phyloP scores from a whole-genome alignment of 352 stramenopile genomes.

The Stephanocyclus meneghinianus region DNA sequence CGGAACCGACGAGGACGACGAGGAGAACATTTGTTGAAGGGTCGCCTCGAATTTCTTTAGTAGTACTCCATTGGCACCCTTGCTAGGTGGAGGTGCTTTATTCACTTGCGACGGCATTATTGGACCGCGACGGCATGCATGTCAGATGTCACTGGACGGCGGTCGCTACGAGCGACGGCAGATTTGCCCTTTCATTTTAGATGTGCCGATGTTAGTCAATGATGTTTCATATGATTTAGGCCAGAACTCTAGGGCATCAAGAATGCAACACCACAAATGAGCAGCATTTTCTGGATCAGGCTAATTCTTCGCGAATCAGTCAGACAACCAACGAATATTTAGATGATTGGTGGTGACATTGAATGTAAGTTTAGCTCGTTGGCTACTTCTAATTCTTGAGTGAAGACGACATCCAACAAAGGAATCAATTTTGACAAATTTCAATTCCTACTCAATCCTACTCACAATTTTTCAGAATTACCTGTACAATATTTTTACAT shows the following conservation, averaged over 20 bases:
- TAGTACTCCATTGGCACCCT: constrained; percentile 54
- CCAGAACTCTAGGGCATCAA: too few species aligned
- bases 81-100: constrained; percentile 7
- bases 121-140: too few species aligned
- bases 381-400: neutral
- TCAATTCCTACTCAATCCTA: neutral
- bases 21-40: constrained; percentile 15
- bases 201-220: too few species aligned
- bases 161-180: too few species aligned
- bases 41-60: constrained; percentile 63
- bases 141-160: too few species aligned
- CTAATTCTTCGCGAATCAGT: neutral
- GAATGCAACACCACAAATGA: too few species aligned
- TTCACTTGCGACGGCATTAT: neutral
- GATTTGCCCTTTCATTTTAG: too few species aligned
- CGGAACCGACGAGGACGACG: neutral
- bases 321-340: neutral
- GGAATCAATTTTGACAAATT: constrained; percentile 4
- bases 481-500: neutral
- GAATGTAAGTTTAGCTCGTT: too few species aligned
- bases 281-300: too few species aligned
- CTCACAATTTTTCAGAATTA: neutral
- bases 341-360: too few species aligned
- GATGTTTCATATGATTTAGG: too few species aligned
- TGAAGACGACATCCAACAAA: neutral